Evolutionary conservation across 2,329 filamentous ascomycete species (phyloP).

Genomic region (Aspergillus neoniger): DNA sequence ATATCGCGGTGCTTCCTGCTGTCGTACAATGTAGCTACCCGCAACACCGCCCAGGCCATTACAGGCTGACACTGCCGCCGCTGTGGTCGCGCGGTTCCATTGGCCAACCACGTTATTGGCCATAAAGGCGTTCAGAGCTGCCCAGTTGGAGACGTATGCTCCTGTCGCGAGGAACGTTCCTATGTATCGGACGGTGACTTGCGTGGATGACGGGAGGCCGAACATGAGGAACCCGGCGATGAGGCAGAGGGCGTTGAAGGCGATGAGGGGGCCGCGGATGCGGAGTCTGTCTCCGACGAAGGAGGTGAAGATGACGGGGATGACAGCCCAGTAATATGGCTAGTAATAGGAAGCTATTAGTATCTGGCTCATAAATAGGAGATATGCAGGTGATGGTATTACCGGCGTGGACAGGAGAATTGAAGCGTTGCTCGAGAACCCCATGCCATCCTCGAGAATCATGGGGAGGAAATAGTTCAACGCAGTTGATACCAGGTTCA

Average conservation of each 20-base stretch:
- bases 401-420: slow-evolving; percentile 65
- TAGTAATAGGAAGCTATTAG: slow-evolving; percentile 21
- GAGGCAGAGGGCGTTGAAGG: slow-evolving; percentile 64
- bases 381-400: slow-evolving; percentile 12
- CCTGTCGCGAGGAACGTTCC: slow-evolving; percentile 68
- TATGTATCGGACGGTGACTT: slow-evolving; percentile 64
- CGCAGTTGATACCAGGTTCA: slow-evolving; percentile 67
- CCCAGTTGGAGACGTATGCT: slow-evolving; percentile 70
- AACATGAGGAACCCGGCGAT: slow-evolving; percentile 67
- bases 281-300: slow-evolving; percentile 62
- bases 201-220: slow-evolving; percentile 55
- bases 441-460: slow-evolving; percentile 56
- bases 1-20: slow-evolving; percentile 63
- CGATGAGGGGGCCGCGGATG: slow-evolving; percentile 63
- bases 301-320: slow-evolving; percentile 65
- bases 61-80: slow-evolving; percentile 60
- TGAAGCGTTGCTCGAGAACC: slow-evolving; percentile 53
- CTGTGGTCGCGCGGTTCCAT: slow-evolving; percentile 65
- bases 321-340: slow-evolving; percentile 67
- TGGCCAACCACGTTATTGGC: slow-evolving; percentile 65
- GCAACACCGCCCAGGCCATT: slow-evolving; percentile 67
- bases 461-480: slow-evolving; percentile 68
- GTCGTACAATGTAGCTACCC: slow-evolving; percentile 65
- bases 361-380: background rate
- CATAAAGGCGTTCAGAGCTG: slow-evolving; percentile 64